Base-by-base conservation (phyloP, 2,329 filamentous ascomycete genomes). In the Cadophora luteo-olivacea region DNA sequence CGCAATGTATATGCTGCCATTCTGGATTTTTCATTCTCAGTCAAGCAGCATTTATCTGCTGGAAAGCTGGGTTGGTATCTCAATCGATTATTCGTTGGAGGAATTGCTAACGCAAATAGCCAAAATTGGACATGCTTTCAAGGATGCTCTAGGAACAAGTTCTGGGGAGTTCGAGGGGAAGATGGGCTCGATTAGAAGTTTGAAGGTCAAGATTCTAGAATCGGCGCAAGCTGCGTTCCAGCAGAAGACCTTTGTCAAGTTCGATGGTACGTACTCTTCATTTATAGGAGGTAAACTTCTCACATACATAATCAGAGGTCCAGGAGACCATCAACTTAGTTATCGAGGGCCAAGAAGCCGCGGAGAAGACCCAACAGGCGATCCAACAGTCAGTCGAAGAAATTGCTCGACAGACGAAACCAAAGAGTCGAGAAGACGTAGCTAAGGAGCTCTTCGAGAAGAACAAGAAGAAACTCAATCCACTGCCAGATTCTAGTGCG, bases 111-210 rank as follows among this genome's bases (percentile, higher is more conserved):
- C 8, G 7, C 2, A 11, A 61, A 12, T 49, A 61, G 58, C 58
- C 41, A 61, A 49, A n/a, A 48, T 61, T 32, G 41, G 58, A 49
- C 58, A 61, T 61, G 41, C 58, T 49, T 48, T 61, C 24, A 61
- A 61, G 24, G 58, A 61, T 16, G 58, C 58, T 6, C 22, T 61
- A 16, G 58, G 58, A 49, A 61, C 58, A 4, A 49, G 58, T 19
- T 61, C 58, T 32, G 24, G 38, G 6, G 58, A 32, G 19, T 49
- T 61, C 16, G 58, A 61, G 36, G 58, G 38, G 4, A 61, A 61
- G n/a, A 61, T 49, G 41, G 58, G 41, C n/a, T 45, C 58, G 12
- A 61, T 49, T 38, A 48, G 22, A 16, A 22, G 14, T 9, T 49
- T 49, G 16, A 45, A 61, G 25, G 12, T 45, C 38, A 61, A 49